Percentiles rank a stretch among this genome's conserved stretches.
Conservation (phyloP, 129 eudicot species). For the Flaveria linearis region DNA sequence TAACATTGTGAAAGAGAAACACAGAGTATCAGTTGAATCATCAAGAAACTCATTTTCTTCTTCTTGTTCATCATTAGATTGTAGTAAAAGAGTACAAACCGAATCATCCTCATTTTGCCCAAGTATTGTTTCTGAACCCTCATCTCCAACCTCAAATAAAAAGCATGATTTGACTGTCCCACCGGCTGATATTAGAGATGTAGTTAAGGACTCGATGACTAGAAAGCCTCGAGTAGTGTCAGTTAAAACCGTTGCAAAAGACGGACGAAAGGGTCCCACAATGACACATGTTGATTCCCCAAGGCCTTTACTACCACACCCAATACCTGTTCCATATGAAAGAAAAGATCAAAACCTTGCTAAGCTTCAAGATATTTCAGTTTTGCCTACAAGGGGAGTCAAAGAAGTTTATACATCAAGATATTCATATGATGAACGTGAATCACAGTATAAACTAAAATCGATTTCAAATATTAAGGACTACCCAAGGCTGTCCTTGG, state of each 20-base stretch:
- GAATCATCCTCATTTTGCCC: conserved; percentile 49
- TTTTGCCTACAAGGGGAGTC: conserved; percentile 29
- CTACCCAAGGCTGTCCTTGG: conserved; percentile 80
- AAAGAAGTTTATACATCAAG: conserved; percentile 54
- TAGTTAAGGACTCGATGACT: conserved; percentile 65
- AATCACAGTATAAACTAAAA: conserved; percentile 45
- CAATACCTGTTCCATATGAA: conserved; percentile 42
- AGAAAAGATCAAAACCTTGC: conserved; percentile 46
- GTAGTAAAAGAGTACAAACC: conserved; percentile 42
- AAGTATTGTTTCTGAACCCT: conserved; percentile 41
- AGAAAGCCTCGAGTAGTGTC: conserved; percentile 63
- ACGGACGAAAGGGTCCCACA: conserved; percentile 41
- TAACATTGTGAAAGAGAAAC: conserved; percentile 47
- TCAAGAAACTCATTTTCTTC: conserved; percentile 72
- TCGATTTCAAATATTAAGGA: conserved; percentile 54
- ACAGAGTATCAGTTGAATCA: conserved; percentile 61
- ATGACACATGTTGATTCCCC: conserved; percentile 84
- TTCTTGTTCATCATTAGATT: conserved; percentile 56
- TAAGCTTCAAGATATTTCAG: conserved; percentile 44
- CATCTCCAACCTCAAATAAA: conserved; percentile 34
- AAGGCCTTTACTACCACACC: conserved; percentile 47
- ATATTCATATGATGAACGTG: conserved; percentile 76
- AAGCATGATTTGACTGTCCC: conserved; percentile 30
- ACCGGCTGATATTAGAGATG: conserved; percentile 55
- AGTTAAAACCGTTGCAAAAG: conserved; percentile 56